Conservation (phyloP, 805 yeast genomes). For the Blastobotrys americana region DNA sequence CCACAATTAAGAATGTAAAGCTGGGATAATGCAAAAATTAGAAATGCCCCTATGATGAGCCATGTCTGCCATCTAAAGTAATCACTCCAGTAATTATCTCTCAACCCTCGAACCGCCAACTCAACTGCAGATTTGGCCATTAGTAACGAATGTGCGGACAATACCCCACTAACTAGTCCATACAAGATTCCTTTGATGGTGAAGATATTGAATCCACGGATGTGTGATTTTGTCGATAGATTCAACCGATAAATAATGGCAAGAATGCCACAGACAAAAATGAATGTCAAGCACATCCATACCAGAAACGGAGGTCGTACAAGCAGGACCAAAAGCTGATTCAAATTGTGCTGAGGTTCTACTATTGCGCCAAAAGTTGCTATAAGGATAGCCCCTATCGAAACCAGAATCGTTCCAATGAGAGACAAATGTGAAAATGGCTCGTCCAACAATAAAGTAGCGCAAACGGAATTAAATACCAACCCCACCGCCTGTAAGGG, state of each 20-base stretch:
- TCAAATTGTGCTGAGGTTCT: constrained; percentile 46
- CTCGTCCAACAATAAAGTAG: constrained; percentile 61
- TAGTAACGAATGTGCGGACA: constrained; percentile 79
- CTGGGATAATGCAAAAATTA: constrained; percentile 61
- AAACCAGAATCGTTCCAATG: constrained; percentile 60
- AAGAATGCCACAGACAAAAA: constrained; percentile 27
- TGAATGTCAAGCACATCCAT: constrained; percentile 46
- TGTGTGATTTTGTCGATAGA: neutral
- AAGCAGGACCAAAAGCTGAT: constrained; percentile 40
- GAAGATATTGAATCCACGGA: neutral
- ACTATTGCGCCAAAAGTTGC: constrained; percentile 62
- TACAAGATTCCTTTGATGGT: constrained; percentile 50
- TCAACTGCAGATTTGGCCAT: constrained; percentile 82
- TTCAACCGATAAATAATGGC: constrained; percentile 3
- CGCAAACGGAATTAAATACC: constrained; percentile 76
- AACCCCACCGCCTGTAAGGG: constrained; percentile 83
- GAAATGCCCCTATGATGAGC: constrained; percentile 46
- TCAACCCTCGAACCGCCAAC: constrained; percentile 43
- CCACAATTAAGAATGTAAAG: constrained; percentile 70
- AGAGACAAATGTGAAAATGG: constrained; percentile 51
- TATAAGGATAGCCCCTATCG: constrained; percentile 67
- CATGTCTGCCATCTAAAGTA: constrained; percentile 40
- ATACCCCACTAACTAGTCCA: constrained; percentile 65
- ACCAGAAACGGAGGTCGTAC: constrained; percentile 41
- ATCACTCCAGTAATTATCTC: constrained; percentile 30